These are phyloP conservation scores for Paradendryphiella salina DNA, from an alignment of 2,329 filamentous ascomycete genomes.

Conservation along the genomic window DNA sequence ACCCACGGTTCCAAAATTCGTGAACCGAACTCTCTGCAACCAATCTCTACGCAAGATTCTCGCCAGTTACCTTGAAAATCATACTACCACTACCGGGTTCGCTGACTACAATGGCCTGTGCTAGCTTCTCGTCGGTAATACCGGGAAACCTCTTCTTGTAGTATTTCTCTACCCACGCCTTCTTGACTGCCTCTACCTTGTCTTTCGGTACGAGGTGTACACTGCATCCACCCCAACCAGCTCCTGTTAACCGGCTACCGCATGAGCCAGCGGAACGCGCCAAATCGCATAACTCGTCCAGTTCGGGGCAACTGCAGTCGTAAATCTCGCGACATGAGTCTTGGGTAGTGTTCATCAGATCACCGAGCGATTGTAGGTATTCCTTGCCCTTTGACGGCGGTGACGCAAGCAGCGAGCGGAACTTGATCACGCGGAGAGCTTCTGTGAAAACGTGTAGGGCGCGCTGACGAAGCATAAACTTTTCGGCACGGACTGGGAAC, in stretches of 20 bases:
- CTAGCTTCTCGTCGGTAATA: slow-evolving; percentile 71
- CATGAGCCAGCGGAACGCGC: slow-evolving; percentile 77
- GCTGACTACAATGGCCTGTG: slow-evolving; percentile 83
- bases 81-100: slow-evolving; percentile 74
- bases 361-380: slow-evolving; percentile 74
- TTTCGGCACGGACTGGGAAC: slow-evolving; percentile 85
- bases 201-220: slow-evolving; percentile 88
- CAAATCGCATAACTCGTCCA: slow-evolving; percentile 85
- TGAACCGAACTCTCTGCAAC: neutral
- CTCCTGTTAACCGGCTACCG: slow-evolving; percentile 85
- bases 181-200: slow-evolving; percentile 76
- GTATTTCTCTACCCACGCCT: slow-evolving; percentile 79
- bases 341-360: slow-evolving; percentile 87
- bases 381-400: slow-evolving; percentile 57
- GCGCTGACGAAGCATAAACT: slow-evolving; percentile 84
- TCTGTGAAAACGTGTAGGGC: slow-evolving; percentile 90
- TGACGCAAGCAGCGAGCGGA: slow-evolving; percentile 71
- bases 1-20: neutral
- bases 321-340: slow-evolving; percentile 83
- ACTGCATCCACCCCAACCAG: slow-evolving; percentile 95
- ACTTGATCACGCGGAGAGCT: slow-evolving; percentile 80
- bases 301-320: slow-evolving; percentile 88
- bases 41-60: slow-evolving; percentile 31
- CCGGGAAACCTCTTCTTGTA: slow-evolving; percentile 72
- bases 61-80: slow-evolving; percentile 42